A percentile compares a stretch with the other conserved stretches of the same genome.
Evolutionary conservation across 148 eudicot genomes (phyloP).

Genomic region (Hydrangea macrophylla): DNA sequence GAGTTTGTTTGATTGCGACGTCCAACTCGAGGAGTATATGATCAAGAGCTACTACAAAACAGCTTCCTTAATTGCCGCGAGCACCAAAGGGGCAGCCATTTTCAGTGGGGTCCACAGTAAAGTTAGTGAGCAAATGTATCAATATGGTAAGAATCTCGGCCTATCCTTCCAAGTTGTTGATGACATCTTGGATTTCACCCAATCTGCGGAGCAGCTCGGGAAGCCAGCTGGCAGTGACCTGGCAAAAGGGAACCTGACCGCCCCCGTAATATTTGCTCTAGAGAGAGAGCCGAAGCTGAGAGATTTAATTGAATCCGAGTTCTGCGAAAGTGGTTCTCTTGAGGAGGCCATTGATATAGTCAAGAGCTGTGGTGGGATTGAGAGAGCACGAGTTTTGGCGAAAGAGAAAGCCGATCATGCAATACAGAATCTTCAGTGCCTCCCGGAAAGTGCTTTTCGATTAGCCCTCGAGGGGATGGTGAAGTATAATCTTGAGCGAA

Average conservation of each 20-base stretch:
- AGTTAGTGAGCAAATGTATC: constrained; percentile 67
- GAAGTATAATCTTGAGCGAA: constrained; percentile 74
- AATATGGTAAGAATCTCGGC: constrained; percentile 85
- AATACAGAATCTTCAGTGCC: constrained; percentile 55
- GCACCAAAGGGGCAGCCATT: constrained; percentile 87
- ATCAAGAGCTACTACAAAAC: constrained; percentile 94
- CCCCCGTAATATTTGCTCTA: constrained; percentile 76
- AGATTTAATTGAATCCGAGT: constrained; percentile 79
- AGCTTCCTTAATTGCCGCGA: constrained; percentile 90
- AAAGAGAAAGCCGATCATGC: constrained; percentile 69
- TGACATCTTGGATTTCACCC: constrained; percentile 87
- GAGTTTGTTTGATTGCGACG: constrained; percentile 76
- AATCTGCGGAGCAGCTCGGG: constrained; percentile 85
- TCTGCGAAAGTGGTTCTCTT: constrained; percentile 69
- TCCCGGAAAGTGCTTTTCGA: constrained; percentile 55
- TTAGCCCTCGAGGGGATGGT: constrained; percentile 74
- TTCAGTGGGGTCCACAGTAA: constrained; percentile 65
- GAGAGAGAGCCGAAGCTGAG: constrained; percentile 61
- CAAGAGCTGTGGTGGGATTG: constrained; percentile 67
- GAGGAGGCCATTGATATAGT: constrained; percentile 74
- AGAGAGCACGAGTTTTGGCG: constrained; percentile 67
- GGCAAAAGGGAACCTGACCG: constrained; percentile 85
- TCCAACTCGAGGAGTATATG: constrained; percentile 71
- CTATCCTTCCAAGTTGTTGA: constrained; percentile 93
- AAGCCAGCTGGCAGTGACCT: constrained; percentile 92